Evolutionary conservation across 352 stramenopile genomes (phyloP).

Genomic region (Phytophthora cryptogea): DNA sequence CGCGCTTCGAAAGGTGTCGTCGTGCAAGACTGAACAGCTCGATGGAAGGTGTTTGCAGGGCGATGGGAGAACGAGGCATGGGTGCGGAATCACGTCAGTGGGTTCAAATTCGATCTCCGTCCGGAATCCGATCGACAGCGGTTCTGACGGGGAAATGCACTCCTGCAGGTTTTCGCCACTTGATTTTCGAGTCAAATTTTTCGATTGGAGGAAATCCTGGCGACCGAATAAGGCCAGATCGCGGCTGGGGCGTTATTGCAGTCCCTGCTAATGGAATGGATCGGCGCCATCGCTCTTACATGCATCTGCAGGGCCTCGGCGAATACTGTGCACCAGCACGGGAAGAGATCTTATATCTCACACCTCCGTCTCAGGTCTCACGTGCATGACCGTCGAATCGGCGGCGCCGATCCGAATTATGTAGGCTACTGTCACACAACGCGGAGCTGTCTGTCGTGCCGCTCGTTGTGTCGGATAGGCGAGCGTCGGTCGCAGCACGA

Average conservation of each 20-base stretch:
- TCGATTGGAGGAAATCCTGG: slow-evolving; percentile 32
- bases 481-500: not conserved
- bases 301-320: not conserved
- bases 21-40: slow-evolving; percentile 1
- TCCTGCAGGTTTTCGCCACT: slow-evolving; percentile 25
- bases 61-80: not conserved
- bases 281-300: not conserved
- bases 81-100: not conserved
- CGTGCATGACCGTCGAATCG: too few relatives aligned
- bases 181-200: slow-evolving; percentile 29
- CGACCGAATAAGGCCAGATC: slow-evolving; percentile 21
- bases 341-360: not conserved
- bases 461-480: not conserved
- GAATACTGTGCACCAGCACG: not conserved
- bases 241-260: not conserved
- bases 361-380: not conserved
- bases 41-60: not conserved
- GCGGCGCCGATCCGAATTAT: not conserved
- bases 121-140: not conserved
- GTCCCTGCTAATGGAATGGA: slow-evolving; percentile 9
- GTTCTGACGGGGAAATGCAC: slow-evolving; percentile 1
- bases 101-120: not conserved
- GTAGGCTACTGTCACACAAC: not conserved
- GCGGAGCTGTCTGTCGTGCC: not conserved
- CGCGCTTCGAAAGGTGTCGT: slow-evolving; percentile 1